phyloP scores from a whole-genome alignment of 805 yeast species.

The Yamadazyma sp. region DNA sequence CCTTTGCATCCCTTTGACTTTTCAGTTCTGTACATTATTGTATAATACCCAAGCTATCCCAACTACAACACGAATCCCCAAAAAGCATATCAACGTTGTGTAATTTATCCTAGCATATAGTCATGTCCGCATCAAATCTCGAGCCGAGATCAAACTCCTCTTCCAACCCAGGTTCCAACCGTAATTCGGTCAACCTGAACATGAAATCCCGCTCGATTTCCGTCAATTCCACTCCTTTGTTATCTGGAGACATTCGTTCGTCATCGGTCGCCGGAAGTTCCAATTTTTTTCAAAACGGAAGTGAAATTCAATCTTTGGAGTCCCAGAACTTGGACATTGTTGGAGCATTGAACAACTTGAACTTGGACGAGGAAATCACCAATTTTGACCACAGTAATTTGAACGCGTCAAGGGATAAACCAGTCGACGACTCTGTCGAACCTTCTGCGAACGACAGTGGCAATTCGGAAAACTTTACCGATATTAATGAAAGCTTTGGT shows the following conservation, averaged over 20 bases:
- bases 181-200: constrained; percentile 5
- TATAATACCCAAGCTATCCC: constrained; percentile 5
- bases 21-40: constrained; percentile 12
- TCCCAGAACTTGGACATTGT: constrained; percentile 44
- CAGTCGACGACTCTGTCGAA: not conserved
- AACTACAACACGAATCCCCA: not conserved
- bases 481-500: too few species aligned
- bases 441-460: not conserved
- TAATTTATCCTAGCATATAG: too few species aligned
- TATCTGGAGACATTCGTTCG: constrained; percentile 9
- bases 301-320: constrained; percentile 2
- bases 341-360: constrained; percentile 47
- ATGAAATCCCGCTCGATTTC: constrained; percentile 10
- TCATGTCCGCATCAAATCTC: constrained; percentile 6
- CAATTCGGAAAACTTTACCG: too few species aligned
- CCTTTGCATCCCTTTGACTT: too few species aligned
- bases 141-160: constrained; percentile 1
- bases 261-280: constrained; percentile 14
- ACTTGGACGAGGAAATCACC: constrained; percentile 41
- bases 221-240: constrained; percentile 12
- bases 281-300: constrained; percentile 19
- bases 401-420: not conserved
- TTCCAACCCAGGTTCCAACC: constrained; percentile 1
- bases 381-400: constrained; percentile 11
- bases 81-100: not conserved